Evolutionary conservation across 495 filamentous ascomycete genomes (phyloP), one percentile per base, ranked within the genome.

Genomic region (Thermochaetoides thermophila): DNA sequence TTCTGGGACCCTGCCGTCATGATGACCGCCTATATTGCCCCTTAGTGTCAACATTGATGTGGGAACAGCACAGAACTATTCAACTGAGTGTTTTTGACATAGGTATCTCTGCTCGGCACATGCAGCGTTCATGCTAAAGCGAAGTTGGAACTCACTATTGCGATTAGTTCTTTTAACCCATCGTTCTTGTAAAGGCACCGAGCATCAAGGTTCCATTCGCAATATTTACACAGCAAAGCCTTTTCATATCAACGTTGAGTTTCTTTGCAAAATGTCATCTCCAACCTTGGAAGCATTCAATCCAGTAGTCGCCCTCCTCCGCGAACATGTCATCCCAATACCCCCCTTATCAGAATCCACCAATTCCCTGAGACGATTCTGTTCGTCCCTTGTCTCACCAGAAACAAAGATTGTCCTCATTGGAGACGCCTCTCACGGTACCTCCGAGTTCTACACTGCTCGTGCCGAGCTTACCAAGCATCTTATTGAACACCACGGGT

Each of bases 371-470:
- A n/a, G 13, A 18, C 0, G 17, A 3, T 34, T 38, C 40, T 7
- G 18, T 19, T 1, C 29, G 25, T 12, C 11, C 20, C 12, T 38
- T 31, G 7, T 11, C 21, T 4, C 17, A 5, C 19, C 38, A 1
- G n/a, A 17, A 12, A 30, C 41, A 38, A 55, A 58, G 22, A 45
- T 73, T 16, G 52, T 73, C 12, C 66, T 73, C 2, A 57, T 74
- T 7, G 71, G 71, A 15, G 70, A 73, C 38, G 66, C 56, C 20
- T 68, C 62, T 19, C 71, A 73, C 43, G 71, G 70, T 18, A 73
- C 70, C 2, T 73, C 67, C 1, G 70, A 74, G 39, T 74, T 71
- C 52, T 74, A 73, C 48, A 25, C 47, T 18, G 66, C 64, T 4
- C 64, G 70, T 11, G 67, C 68, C 13, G 60, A 63, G 24, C 66